phyloP scores from a whole-genome alignment of 2,329 filamentous ascomycete genomes.

The Ceratocystis diversiconidia region DNA sequence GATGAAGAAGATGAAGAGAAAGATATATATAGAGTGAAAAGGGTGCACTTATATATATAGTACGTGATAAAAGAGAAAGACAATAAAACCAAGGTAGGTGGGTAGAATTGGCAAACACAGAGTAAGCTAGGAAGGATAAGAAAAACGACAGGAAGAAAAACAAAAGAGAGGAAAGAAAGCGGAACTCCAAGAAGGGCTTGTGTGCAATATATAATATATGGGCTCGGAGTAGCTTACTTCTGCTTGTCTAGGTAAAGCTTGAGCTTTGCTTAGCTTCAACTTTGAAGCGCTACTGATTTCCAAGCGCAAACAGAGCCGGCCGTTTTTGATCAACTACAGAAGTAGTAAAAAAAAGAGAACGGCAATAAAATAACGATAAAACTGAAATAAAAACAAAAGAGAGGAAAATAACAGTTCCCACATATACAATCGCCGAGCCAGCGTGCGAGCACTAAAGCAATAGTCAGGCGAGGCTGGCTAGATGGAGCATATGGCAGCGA shows the following conservation, averaged over 20 bases:
- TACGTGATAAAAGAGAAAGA: neutral
- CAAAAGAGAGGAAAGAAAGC: neutral
- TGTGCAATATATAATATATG: neutral
- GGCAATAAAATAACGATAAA: conserved; percentile 27
- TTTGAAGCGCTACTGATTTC: neutral
- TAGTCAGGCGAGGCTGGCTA: conserved; percentile 23
- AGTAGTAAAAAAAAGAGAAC: conserved; percentile 14
- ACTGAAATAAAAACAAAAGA: neutral
- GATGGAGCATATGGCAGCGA: neutral
- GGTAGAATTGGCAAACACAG: neutral
- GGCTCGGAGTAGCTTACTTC: neutral
- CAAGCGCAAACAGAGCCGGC: conserved; percentile 27
- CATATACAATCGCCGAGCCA: neutral
- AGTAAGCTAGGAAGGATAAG: neutral
- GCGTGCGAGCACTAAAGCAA: conserved; percentile 23
- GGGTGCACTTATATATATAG: neutral
- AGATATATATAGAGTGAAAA: neutral
- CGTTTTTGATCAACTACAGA: too few species aligned
- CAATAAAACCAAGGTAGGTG: neutral
- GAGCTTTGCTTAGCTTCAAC: conserved; percentile 1
- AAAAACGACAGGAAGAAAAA: neutral
- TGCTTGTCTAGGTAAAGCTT: neutral
- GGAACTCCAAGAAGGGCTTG: neutral
- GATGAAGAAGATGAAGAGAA: neutral
- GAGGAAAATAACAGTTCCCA: neutral